A percentile compares a stretch with the other conserved stretches of the same genome.
Conservation (phyloP, 495 filamentous ascomycete genomes). For the Neurospora sp. region DNA sequence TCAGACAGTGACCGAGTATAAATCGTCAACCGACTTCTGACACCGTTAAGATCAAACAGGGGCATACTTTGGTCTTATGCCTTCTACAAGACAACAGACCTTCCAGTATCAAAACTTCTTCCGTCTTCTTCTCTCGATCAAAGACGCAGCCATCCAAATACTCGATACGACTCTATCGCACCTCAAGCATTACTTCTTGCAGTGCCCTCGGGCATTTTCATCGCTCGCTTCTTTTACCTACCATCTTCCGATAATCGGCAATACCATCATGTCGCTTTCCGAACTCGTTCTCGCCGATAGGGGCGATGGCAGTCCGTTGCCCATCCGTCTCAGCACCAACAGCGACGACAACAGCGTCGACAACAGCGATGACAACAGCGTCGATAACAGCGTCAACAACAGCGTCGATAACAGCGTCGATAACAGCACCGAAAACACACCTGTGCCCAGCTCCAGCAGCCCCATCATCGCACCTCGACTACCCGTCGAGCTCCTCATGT, state of each 20-base stretch:
- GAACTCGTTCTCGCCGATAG: background rate
- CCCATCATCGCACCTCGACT: background rate
- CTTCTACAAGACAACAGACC: background rate
- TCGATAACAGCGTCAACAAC: background rate
- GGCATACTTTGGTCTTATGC: background rate
- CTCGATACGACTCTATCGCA: background rate
- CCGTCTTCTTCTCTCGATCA: background rate
- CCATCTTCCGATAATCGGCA: background rate
- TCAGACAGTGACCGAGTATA: background rate
- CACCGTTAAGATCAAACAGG: background rate
- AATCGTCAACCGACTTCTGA: background rate
- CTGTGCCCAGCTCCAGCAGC: background rate
- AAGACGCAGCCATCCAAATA: background rate
- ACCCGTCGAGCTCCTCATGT: background rate
- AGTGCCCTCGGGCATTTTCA: background rate
- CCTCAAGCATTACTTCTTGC: background rate
- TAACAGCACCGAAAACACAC: no score
- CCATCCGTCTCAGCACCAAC: background rate
- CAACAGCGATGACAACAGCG: background rate
- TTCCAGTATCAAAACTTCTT: background rate
- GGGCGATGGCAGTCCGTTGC: background rate
- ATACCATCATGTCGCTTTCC: background rate
- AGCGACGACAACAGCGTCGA: background rate
- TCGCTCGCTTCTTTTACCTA: background rate
- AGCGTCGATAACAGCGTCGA: background rate